Percentiles rank a stretch among this genome's conserved stretches.
Conservation (phyloP, 2,329 filamentous ascomycete species). For the Pseudogymnoascus sp. region DNA sequence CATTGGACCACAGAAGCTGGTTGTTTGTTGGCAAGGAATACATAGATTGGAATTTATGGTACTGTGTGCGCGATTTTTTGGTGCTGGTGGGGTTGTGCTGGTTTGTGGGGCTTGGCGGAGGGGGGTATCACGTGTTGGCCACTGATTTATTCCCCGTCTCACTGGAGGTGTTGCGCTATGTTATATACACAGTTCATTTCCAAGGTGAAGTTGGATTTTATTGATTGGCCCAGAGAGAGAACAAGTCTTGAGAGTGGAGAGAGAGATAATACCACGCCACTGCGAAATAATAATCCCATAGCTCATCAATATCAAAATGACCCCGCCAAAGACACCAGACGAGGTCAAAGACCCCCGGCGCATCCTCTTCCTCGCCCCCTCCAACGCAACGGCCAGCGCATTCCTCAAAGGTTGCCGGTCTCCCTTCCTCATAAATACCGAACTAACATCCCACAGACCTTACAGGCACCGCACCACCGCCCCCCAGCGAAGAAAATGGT, state of each 20-base stretch:
- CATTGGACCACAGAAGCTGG: constrained; percentile 13
- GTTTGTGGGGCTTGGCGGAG: background rate
- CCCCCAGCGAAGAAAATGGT: no score
- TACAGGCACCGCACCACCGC: constrained; percentile 41
- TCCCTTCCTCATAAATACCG: no score
- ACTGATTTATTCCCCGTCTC: background rate
- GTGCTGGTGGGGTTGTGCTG: constrained; percentile 16
- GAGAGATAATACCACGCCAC: background rate
- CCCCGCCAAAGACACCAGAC: background rate
- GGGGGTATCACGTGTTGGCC: background rate
- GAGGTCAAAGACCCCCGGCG: constrained; percentile 43
- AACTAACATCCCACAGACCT: constrained; percentile 37
- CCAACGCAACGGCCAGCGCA: constrained; percentile 39
- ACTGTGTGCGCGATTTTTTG: background rate
- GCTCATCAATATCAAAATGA: background rate
- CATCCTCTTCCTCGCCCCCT: constrained; percentile 44
- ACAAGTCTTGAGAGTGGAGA: background rate
- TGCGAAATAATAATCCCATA: background rate
- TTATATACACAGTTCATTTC: background rate
- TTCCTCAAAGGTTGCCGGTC: no score
- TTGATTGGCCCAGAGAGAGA: background rate
- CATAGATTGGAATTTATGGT: background rate
- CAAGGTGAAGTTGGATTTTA: background rate
- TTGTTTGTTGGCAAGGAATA: background rate
- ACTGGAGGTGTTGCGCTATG: background rate